Base-by-base conservation (phyloP, 257 asterid species). In the Salvia miltiorrhiza region DNA sequence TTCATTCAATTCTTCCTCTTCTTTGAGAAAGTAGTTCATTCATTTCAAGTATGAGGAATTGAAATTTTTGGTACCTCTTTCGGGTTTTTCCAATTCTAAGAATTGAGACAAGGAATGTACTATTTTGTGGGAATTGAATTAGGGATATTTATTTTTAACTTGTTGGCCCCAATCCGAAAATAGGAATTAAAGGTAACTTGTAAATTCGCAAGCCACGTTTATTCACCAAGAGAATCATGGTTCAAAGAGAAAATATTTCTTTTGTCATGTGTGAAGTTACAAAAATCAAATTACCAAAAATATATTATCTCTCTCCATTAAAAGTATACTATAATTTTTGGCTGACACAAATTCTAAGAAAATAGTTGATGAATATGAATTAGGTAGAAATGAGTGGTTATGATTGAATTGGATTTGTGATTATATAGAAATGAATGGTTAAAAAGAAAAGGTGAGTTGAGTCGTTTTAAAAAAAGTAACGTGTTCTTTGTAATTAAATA, bases 171-270 rank as follows among this genome's bases (percentile, higher is more conserved):
- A 35, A 50, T 37, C 2, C 33, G 9, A 60, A n/a, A 62, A 3
- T 60, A 16, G 54, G 55, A 49, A 61, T 14, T n/a, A 49, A 61
- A 49, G 47, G 4, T 10, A 60, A 35, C 7, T 37, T 24, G 7
- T 23, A 13, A 21, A 16, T 5, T 23, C 24, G 20, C 16, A 21
- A 60, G 26, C 23, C 40, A 52, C 39, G 47, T 10, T 65, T 35
- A 7, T 50, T 49, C 49, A 69, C 73, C 73, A 39, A 54, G 19
- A 53, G 41, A 52, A 67, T 52, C 63, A n/a, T n/a, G n/a, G n/a
- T n/a, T n/a, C n/a, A n/a, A 14, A 14, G 16, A 13, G 21, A n/a
- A 44, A 43, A 44, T 8, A 28, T 11, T 16, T 55, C 10, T 59
- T 9, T 32, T 9, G 28, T 57, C 65, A 37, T 59, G 30, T 35